Conservation (phyloP, 495 filamentous ascomycete species). For the Aspergillus campestris region DNA sequence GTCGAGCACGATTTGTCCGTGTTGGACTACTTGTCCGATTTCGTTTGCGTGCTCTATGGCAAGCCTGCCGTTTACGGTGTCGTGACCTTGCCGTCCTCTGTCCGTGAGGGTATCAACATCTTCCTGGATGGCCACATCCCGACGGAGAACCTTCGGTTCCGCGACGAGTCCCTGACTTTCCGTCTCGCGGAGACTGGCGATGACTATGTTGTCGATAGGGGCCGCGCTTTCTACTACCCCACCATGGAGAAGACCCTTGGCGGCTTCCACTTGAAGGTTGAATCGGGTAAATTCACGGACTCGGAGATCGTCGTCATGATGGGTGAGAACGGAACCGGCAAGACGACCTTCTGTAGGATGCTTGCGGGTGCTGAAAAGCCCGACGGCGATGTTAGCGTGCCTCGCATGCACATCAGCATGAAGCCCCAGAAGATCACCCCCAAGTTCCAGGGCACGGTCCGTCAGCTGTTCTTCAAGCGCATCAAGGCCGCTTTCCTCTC, state of each 20-base stretch:
- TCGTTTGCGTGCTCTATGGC: conserved; percentile 94
- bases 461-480: conserved; percentile 91
- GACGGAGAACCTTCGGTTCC: conserved; percentile 96
- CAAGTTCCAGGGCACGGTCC: conserved; percentile 93
- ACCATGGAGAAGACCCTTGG: conserved; percentile 91
- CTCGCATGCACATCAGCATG: conserved; percentile 95
- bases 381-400: conserved; percentile 64
- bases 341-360: conserved; percentile 96
- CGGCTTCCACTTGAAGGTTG: conserved; percentile 74
- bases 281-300: conserved; percentile 83
- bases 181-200: conserved; percentile 87
- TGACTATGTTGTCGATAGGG: conserved; percentile 80
- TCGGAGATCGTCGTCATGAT: conserved; percentile 99
- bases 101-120: conserved; percentile 99
- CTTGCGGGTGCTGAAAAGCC: conserved; percentile 89
- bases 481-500: conserved; percentile 94
- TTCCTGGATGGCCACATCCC: conserved; percentile 97
- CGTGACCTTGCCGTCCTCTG: conserved; percentile 91
- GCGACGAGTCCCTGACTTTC: conserved; percentile 94
- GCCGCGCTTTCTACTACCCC: conserved; percentile 78
- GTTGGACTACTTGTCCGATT: conserved; percentile 96
- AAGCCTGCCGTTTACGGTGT: conserved; percentile 95
- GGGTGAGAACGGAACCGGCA: conserved; percentile 94
- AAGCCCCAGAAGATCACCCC: conserved; percentile 99
- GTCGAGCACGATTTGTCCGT: conserved; percentile 99